Base-by-base conservation (phyloP, 208 protist species). In the Vickermania spadyakhi region DNA sequence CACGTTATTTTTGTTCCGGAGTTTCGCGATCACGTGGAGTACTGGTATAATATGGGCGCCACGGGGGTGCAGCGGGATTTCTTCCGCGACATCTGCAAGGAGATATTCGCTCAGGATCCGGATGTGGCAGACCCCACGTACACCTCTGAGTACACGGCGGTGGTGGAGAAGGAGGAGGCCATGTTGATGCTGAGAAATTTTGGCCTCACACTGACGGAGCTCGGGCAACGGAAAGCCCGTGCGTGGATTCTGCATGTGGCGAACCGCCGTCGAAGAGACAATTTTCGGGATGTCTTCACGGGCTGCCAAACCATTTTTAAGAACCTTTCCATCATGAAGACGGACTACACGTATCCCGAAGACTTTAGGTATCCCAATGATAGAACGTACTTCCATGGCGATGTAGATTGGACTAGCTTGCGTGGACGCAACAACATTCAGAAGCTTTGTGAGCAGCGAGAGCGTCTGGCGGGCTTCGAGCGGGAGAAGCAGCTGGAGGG, bases 31-130 rank as follows among this genome's bases (percentile, higher is more conserved):
- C 77, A 74, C 28, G 73, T 95, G 7, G 82, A 95, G 75, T 81
- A 81, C 56, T 95, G 89, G 85, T 95, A 95, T 70, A 95, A 95
- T 72, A 81, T 86, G 61, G 66, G 53, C 22, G 89, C 89, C 28
- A 81, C 81, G 0, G 79, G 81, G 0, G 14, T 60, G 1, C 84
- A 92, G 60, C 89, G 89, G 0, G 70, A 89, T 18, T 60, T 68
- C 1, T 93, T 95, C 54, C 89, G 89, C 11, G 60, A 60, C n/a
- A 77, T 95, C n/a, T 91, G 83, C 64, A 62, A 58, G 3, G 80
- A 70, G 41, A 93, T 95, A 5, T 91, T 81, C 64, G 28, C 61
- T 1, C 71, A 81, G 42, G 67, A 87, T 52, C 67, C 68, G 2
- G 36, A 69, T 13, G 41, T 22, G 26, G 62, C 62, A 0, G 68